Percentiles rank a stretch among this genome's conserved stretches.
phyloP scores from a whole-genome alignment of 345 rosid species.

The Pseudoturritis turrita region DNA sequence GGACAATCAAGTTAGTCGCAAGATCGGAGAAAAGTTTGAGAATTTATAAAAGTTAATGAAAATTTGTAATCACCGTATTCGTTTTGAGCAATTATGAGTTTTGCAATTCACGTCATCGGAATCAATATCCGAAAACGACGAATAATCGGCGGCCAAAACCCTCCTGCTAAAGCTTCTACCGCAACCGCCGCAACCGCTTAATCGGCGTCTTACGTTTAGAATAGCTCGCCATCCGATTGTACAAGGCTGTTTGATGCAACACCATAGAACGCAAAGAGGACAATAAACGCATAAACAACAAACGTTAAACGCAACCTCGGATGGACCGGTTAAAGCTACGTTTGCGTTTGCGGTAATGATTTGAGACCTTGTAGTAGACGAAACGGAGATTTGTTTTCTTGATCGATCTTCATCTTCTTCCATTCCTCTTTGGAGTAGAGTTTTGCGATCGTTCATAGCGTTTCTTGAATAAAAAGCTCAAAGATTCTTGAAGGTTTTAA shows the following conservation, averaged over 20 bases:
- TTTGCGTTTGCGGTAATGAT: constrained; percentile 4
- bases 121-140: constrained; percentile 77
- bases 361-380: constrained; percentile 7
- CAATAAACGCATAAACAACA: constrained; percentile 56
- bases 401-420: constrained; percentile 11
- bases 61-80: background rate
- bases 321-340: constrained; percentile 24
- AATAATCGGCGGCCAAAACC: constrained; percentile 43
- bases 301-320: constrained; percentile 47
- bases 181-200: constrained; percentile 32
- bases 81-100: constrained; percentile 19
- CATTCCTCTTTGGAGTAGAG: constrained; percentile 7
- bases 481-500: background rate
- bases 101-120: constrained; percentile 29
- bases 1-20: background rate
- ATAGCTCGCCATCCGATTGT: constrained; percentile 47
- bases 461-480: constrained; percentile 3
- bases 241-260: constrained; percentile 57
- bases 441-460: constrained; percentile 16
- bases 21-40: background rate
- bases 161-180: constrained; percentile 31
- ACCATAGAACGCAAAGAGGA: constrained; percentile 56
- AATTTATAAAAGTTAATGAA: background rate
- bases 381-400: background rate
- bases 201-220: constrained; percentile 17